Evolutionary conservation across 768 basidiomycete species (phyloP).

Genomic region (Pleurotus tuoliensis): DNA sequence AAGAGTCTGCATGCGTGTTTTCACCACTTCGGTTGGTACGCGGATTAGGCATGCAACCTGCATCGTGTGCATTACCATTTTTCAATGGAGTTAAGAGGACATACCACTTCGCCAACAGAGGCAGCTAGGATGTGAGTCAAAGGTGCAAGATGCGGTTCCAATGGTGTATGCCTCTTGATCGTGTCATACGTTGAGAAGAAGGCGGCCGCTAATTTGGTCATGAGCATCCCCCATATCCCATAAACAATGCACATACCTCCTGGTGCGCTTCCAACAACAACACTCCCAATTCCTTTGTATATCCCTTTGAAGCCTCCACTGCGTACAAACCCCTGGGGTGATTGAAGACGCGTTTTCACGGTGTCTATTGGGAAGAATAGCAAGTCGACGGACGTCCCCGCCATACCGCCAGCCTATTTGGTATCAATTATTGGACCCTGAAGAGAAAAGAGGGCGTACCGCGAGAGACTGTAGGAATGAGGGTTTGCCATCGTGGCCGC

Average conservation of each 20-base stretch:
- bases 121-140: constrained; percentile 54
- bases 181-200: constrained; percentile 96
- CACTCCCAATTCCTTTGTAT: constrained; percentile 92
- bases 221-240: neutral
- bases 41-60: constrained; percentile 89
- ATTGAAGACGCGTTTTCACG: constrained; percentile 92
- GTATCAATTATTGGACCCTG: neutral
- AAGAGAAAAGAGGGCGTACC: constrained; percentile 25
- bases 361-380: constrained; percentile 98
- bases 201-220: constrained; percentile 66
- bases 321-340: constrained; percentile 75
- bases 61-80: constrained; percentile 3
- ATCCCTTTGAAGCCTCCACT: constrained; percentile 89
- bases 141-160: constrained; percentile 57
- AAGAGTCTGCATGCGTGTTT: constrained; percentile 87
- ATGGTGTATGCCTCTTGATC: constrained; percentile 72
- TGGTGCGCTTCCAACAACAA: constrained; percentile 91
- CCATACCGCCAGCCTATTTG: constrained; percentile 77
- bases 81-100: constrained; percentile 9
- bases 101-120: constrained; percentile 56
- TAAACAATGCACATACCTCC: constrained; percentile 59
- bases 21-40: constrained; percentile 95
- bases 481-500: constrained; percentile 26
- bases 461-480: constrained; percentile 43
- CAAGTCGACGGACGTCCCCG: constrained; percentile 91